A percentile compares a stretch with the other conserved stretches of the same genome.
These are phyloP conservation scores for Penicillium sp. DNA, from an alignment of 2,329 filamentous ascomycete genomes.

Conservation along the genomic window DNA sequence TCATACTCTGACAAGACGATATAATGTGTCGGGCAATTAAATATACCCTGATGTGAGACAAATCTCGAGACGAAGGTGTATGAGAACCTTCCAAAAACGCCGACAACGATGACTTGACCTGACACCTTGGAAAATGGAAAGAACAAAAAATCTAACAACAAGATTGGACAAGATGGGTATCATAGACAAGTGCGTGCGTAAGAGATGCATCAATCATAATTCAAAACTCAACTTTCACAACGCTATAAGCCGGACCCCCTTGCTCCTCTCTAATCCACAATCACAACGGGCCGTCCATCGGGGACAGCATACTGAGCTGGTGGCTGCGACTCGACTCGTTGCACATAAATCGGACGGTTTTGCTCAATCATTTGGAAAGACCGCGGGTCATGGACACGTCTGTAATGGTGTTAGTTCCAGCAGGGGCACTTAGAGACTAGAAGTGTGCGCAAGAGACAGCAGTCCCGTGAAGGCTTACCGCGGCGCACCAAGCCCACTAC, in stretches of 20 bases:
- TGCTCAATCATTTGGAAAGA: constrained; percentile 22
- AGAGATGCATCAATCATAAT: constrained; percentile 9
- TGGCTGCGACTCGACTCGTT: constrained; percentile 23
- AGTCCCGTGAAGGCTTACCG: constrained; percentile 22
- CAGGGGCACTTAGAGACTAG: neutral
- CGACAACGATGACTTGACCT: neutral
- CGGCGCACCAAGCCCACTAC: constrained; percentile 15
- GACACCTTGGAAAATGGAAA: neutral
- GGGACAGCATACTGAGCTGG: constrained; percentile 19
- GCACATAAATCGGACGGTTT: constrained; percentile 26
- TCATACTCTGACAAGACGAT: neutral
- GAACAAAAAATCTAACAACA: constrained; percentile 17
- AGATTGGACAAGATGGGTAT: constrained; percentile 27
- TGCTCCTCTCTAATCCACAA: constrained; percentile 30
- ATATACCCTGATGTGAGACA: neutral
- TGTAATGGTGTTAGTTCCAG: constrained; percentile 13
- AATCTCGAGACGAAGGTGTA: neutral
- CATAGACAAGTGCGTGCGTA: constrained; percentile 13
- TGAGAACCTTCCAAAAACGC: neutral
- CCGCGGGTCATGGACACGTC: constrained; percentile 21
- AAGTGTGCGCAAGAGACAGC: constrained; percentile 1
- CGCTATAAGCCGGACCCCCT: neutral
- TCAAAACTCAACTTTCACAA: neutral
- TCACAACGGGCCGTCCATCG: constrained; percentile 27
- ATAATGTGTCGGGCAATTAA: neutral